Evolutionary conservation across 164 flowering plant species (phyloP).

Genomic region (Warburgia ugandensis): DNA sequence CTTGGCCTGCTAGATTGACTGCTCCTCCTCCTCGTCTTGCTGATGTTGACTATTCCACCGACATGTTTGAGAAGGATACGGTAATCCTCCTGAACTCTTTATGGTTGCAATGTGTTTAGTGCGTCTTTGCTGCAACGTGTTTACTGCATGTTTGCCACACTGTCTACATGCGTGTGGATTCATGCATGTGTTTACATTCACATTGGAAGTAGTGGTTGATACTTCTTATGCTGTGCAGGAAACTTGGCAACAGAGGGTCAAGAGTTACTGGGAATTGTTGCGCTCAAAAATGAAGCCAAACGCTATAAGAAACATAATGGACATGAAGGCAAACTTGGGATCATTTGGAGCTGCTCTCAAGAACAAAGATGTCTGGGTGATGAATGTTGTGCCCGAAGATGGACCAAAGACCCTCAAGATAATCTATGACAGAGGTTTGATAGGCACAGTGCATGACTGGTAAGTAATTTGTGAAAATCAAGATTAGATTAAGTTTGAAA

Average conservation of each 20-base stretch:
- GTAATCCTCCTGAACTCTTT: constrained; percentile 24
- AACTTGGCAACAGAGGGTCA: constrained; percentile 58
- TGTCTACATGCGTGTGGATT: background rate
- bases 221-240: constrained; percentile 40
- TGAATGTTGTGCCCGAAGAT: constrained; percentile 90
- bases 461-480: constrained; percentile 16
- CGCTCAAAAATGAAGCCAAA: constrained; percentile 43
- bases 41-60: constrained; percentile 65
- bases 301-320: constrained; percentile 74
- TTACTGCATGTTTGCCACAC: background rate
- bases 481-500: too few relatives aligned
- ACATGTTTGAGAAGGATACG: constrained; percentile 72
- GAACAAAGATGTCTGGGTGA: constrained; percentile 80
- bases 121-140: background rate
- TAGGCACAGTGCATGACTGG: constrained; percentile 77
- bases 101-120: too few relatives aligned
- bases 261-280: constrained; percentile 62
- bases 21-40: constrained; percentile 83
- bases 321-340: constrained; percentile 85
- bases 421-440: constrained; percentile 76
- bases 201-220: background rate
- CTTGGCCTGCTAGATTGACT: constrained; percentile 82
- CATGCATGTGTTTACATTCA: too few relatives aligned
- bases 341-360: constrained; percentile 85
- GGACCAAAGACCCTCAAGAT: constrained; percentile 81